Percentiles rank a stretch among this genome's conserved stretches.
Conservation (phyloP, 139 green algal genomes). For the Closterium sp. region DNA sequence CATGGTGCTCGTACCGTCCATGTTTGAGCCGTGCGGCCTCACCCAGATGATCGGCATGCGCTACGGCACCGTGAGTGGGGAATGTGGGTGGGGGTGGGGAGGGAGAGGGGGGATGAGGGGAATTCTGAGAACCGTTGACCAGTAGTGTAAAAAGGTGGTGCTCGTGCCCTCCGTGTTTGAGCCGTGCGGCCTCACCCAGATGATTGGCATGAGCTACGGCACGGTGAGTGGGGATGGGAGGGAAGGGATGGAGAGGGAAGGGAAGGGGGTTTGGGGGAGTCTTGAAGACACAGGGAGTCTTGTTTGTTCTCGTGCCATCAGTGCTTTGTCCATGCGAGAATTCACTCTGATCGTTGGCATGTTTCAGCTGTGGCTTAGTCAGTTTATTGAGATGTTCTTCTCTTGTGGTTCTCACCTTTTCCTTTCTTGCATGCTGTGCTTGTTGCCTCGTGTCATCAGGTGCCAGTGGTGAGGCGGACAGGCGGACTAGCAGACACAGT, state of each 20-base stretch:
- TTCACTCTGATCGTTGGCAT: constrained; percentile 88
- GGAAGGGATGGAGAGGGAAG: no score
- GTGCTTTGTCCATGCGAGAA: constrained; percentile 70
- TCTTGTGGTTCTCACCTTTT: no score
- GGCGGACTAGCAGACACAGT: constrained; percentile 59
- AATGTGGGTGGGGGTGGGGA: no score
- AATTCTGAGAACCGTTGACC: no score
- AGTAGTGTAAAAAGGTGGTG: constrained; percentile 67
- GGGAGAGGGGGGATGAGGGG: no score
- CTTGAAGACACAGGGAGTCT: no score
- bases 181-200: constrained; percentile 92
- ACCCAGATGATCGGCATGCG: constrained; percentile 85
- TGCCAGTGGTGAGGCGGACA: constrained; percentile 38
- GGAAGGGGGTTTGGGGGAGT: no score
- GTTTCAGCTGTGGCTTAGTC: constrained; percentile 57
- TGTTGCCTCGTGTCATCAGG: not conserved
- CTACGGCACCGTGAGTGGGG: constrained; percentile 56
- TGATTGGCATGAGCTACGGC: constrained; percentile 77
- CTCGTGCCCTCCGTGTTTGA: constrained; percentile 96
- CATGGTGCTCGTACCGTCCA: constrained; percentile 88
- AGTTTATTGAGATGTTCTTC: no score
- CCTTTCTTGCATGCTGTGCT: no score
- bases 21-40: constrained; percentile 96
- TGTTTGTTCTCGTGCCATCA: constrained; percentile 60
- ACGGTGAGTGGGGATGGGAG: constrained; percentile 5